Evolutionary conservation across 192 early-diverging fungal species (phyloP), one percentile per base, ranked within the genome.

Genomic region (Podila minutissima): DNA sequence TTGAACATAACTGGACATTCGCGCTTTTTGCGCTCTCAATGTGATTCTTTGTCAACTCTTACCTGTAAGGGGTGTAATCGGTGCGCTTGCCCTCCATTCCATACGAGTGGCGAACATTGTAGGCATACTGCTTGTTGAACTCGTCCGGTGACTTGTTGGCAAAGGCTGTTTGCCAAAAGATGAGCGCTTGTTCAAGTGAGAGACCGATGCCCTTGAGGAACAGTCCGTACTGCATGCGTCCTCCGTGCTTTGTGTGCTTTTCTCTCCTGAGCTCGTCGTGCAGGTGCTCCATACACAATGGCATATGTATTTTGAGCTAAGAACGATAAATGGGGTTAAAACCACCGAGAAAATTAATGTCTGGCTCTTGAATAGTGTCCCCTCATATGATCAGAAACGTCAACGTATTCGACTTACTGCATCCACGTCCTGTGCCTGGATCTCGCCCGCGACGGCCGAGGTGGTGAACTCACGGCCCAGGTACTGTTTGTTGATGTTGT

Each of bases 171-270:
- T 93, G 89, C 98, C 98, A 99, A 83, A 95, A 99, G 13, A 93
- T 74, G 60, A 99, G 84, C 0, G 98, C 94, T 77, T 99, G 95
- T 17, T 96, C 94, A 53, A 99, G 65, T 7, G 91, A 83, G 5
- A 99, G 86, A 33, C 97, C 97, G 60, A 95, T 93, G 48, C 94
- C 96, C 84, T 99, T 99, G 67, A 99, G 89, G 83, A 99, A 99
- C 51, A 99, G 86, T 7, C 95, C 94, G 61, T 92, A 93, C 71
- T 97, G 96, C 84, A 97, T 93, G 72, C 98, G 91, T 15, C 94
- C 96, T 62, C 85, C 88, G 77, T 99, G 96, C 49, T 91, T 91
- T 38, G 97, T 82, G 78, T 99, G 98, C 35, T 86, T 91, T 70
- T 96, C 93, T 35, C 76, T 75, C 37, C 82, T 69, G 49, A 99